Base-by-base conservation (phyloP, 2,329 filamentous ascomycete species). In the Aureobasidium lini region DNA sequence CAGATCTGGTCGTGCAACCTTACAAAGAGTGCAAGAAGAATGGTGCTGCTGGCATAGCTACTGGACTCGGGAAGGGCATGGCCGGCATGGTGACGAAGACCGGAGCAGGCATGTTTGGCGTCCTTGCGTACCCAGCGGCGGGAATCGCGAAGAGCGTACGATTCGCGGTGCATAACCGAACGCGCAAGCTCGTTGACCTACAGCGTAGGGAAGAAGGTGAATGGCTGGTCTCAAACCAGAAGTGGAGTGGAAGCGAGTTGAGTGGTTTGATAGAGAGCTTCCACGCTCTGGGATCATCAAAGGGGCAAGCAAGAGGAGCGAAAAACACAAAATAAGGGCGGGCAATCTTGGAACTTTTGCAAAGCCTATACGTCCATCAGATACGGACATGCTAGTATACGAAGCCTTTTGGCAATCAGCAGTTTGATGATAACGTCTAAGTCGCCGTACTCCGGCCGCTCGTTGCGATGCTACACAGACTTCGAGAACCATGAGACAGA, bases 61-160 rank as follows among this genome's bases (percentile, higher is more conserved):
- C 92, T 70, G 89, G 89, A 0, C 78, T 93, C 49, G 89, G 85
- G 1, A 92, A 90, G 69, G 89, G 89, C 0, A 81, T 93, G 43
- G 89, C 87, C 3, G 90, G 90, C 0, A 66, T 92, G 3, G 75
- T 90, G 2, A 72, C 91, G 5, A 95, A 95, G 69, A 87, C 88
- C 6, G 81, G 83, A 46, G 88, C 88, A 60, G 88, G 81, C 6
- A 18, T 44, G 23, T 48, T 71, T 32, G 53, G 53, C 88, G 15
- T 31, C 0, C 43, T 69, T 67, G 49, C 37, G 1, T 39, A 53
- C 3, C 37, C 49, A 3, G 39, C 36, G 6, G 36, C 37, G 39
- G 68, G 64, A 2, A 69, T 71, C 11, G 32, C 36, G 4, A 42
- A 59, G 15, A 49, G 18, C n/a, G 15, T 40, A 13, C 49, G 37